A percentile compares a stretch with the other conserved stretches of the same genome.
Conservation (phyloP, 768 basidiomycete genomes). For the Favolaschia claudopus region DNA sequence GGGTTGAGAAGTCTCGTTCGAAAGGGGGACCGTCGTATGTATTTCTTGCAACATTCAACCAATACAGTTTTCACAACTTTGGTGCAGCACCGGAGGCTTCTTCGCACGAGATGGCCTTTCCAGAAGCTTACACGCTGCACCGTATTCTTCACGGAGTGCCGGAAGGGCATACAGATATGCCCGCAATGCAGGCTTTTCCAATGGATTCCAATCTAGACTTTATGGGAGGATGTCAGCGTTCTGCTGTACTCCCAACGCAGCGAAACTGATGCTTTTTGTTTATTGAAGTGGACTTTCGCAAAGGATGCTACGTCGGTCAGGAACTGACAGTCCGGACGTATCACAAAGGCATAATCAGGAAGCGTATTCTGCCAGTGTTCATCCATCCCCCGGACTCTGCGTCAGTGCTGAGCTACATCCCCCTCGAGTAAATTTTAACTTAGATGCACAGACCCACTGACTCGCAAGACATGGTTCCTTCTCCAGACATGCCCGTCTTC, state of each 20-base stretch:
- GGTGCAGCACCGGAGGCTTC: slow-evolving; percentile 58
- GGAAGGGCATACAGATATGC: slow-evolving; percentile 83
- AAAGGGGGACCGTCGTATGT: slow-evolving; percentile 80
- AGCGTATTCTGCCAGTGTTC: slow-evolving; percentile 85
- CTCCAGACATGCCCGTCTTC: slow-evolving; percentile 33
- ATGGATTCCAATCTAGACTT: slow-evolving; percentile 95
- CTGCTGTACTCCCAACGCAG: neutral
- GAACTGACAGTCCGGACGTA: slow-evolving; percentile 97
- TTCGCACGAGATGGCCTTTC: slow-evolving; percentile 60
- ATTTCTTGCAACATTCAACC: slow-evolving; percentile 7
- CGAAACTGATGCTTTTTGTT: slow-evolving; percentile 19
- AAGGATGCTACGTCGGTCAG: slow-evolving; percentile 98
- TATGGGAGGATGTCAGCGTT: slow-evolving; percentile 86
- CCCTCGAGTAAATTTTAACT: neutral
- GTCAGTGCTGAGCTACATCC: slow-evolving; percentile 33
- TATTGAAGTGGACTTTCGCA: slow-evolving; percentile 84
- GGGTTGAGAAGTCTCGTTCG: slow-evolving; percentile 74
- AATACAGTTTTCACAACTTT: neutral
- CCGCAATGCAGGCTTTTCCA: slow-evolving; percentile 82
- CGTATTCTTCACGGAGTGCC: slow-evolving; percentile 86
- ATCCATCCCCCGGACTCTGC: slow-evolving; percentile 51
- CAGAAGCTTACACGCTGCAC: slow-evolving; percentile 76
- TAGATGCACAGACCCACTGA: slow-evolving; percentile 22
- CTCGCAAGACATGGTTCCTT: slow-evolving; percentile 14
- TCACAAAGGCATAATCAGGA: slow-evolving; percentile 90